A percentile compares a stretch with the other conserved stretches of the same genome.
Evolutionary conservation across 106 monocot species (phyloP).

Genomic region (Apostasia ramifera): DNA sequence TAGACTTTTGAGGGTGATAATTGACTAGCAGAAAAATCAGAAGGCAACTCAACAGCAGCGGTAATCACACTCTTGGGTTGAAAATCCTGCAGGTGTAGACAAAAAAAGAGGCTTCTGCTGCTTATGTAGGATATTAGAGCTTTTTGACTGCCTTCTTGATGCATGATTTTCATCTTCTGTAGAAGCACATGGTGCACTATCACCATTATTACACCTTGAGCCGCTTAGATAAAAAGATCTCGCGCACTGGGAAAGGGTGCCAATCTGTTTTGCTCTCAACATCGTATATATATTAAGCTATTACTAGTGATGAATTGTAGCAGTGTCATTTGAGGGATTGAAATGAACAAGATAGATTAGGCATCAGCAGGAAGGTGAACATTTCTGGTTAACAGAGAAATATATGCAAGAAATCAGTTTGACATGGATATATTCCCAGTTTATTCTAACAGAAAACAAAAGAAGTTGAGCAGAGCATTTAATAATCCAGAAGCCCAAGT

Average conservation of each 20-base stretch:
- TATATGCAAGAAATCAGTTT: too few relatives aligned
- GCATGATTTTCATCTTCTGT: slow-evolving; percentile 65
- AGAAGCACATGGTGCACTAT: slow-evolving; percentile 56
- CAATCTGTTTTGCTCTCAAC: slow-evolving; percentile 85
- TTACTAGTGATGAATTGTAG: too few relatives aligned
- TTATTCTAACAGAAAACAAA: too few relatives aligned
- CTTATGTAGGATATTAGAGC: slow-evolving; percentile 9
- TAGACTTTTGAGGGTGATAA: slow-evolving; percentile 17
- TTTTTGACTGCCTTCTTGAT: slow-evolving; percentile 34
- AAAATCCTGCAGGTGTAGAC: slow-evolving; percentile 15
- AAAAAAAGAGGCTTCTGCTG: slow-evolving; percentile 25
- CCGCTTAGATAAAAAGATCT: slow-evolving; percentile 71
- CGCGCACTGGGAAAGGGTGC: slow-evolving; percentile 76
- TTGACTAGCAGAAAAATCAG: slow-evolving; percentile 4
- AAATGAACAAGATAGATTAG: too few relatives aligned
- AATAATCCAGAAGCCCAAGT: too few relatives aligned
- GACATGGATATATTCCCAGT: too few relatives aligned
- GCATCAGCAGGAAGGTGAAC: too few relatives aligned
- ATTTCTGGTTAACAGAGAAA: too few relatives aligned
- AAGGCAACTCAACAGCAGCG: slow-evolving; percentile 16
- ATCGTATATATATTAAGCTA: slow-evolving; percentile 42
- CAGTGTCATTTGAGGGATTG: too few relatives aligned
- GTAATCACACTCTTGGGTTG: slow-evolving; percentile 29
- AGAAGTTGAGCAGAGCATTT: too few relatives aligned
- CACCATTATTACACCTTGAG: slow-evolving; percentile 43